Conservation (phyloP, 108 stramenopile species). For the Pseudonitzschia multistriata region DNA sequence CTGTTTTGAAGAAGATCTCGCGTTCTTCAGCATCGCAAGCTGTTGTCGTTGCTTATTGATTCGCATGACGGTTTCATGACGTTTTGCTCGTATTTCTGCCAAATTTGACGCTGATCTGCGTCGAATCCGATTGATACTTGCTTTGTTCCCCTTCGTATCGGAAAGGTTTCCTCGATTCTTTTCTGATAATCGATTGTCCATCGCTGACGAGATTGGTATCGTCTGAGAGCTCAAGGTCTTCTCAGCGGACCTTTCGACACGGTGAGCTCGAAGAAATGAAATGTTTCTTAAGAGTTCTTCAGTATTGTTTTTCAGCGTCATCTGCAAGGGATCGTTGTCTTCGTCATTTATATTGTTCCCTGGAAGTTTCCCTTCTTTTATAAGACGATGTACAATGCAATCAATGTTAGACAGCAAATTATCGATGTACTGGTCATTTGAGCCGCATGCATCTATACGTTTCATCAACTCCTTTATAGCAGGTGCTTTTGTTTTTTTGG, state of each 20-base stretch:
- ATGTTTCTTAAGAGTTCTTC: constrained; percentile 26
- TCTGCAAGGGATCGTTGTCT: neutral
- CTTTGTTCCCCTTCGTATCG: neutral
- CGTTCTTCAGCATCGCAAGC: neutral
- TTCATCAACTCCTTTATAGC: no score
- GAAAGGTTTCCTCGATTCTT: no score
- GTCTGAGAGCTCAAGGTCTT: no score
- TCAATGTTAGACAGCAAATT: constrained; percentile 29
- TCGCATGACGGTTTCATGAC: constrained; percentile 20
- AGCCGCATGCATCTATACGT: no score
- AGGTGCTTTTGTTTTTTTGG: no score
- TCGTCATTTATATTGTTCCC: neutral
- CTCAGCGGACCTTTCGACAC: neutral
- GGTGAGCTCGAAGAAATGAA: constrained; percentile 18
- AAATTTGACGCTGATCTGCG: neutral
- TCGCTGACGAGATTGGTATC: no score
- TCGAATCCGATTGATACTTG: neutral
- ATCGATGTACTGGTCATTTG: no score
- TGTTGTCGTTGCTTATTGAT: constrained; percentile 10
- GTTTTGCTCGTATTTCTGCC: constrained; percentile 12
- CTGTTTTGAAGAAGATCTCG: neutral
- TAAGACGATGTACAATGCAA: constrained; percentile 18
- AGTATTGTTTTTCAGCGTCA: constrained; percentile 11
- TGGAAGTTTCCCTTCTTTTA: constrained; percentile 18
- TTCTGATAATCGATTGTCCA: no score